Base-by-base conservation (phyloP, 2,329 filamentous ascomycete genomes). In the Aspergillus ochraceoroseus region DNA sequence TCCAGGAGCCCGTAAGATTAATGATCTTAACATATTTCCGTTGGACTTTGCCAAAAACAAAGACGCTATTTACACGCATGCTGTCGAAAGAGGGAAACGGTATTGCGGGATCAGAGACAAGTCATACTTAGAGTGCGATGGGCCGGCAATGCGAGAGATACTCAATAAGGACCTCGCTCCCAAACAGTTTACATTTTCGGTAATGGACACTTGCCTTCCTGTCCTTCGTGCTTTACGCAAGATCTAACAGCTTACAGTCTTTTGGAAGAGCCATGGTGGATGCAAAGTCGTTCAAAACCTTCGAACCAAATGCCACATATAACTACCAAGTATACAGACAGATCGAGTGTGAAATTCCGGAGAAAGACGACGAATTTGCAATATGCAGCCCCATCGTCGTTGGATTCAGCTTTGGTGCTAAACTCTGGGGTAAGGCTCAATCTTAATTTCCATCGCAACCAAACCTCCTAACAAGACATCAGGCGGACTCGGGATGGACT, bases 221-320 rank as follows among this genome's bases (percentile, higher is more conserved):
- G n/a, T n/a, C n/a, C n/a, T n/a, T n/a, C n/a, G n/a, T n/a, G n/a
- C n/a, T n/a, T n/a, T n/a, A n/a, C n/a, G n/a, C n/a, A n/a, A n/a
- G n/a, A n/a, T n/a, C n/a, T n/a, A n/a, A n/a, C n/a, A n/a, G n/a
- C n/a, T n/a, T n/a, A n/a, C 17, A 32, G 30, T 32, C 30, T 5
- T 32, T 32, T 19, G 30, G 30, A 32, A 19, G 30, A n/a, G 30
- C 17, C 17, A 32, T 32, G 30, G 17, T 32, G 7, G 30, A 32
- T 32, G 30, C 17, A 9, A 32, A 7, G 9, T 8, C 30, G 12
- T 32, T 32, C 30, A 32, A n/a, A 20, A 32, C 15, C 15, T 32
- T 32, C 11, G 30, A 32, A n/a, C 30, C 30, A 8, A 32, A 32
- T 12, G 30, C 17, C 4, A 32, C 30, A 20, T 32, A 20, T n/a